Conservation (phyloP, 2,329 filamentous ascomycete genomes). For the Cordyceps militaris region DNA sequence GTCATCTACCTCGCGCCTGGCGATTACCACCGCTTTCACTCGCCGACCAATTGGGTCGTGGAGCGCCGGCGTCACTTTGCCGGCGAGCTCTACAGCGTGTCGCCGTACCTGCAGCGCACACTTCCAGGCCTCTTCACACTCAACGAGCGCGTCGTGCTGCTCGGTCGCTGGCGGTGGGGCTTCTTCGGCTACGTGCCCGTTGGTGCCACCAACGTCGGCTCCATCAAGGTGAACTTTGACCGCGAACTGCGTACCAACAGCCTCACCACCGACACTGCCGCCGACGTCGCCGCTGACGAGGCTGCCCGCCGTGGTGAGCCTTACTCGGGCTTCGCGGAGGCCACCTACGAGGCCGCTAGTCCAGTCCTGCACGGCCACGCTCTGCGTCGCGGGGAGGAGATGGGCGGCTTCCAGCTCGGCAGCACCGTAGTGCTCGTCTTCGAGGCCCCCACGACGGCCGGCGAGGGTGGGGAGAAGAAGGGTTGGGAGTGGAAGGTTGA, state of each 20-base stretch:
- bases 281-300: slow-evolving; percentile 76
- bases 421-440: slow-evolving; percentile 95
- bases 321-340: slow-evolving; percentile 88
- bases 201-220: slow-evolving; percentile 94
- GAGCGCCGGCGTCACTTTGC: slow-evolving; percentile 94
- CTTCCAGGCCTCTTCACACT: slow-evolving; percentile 92
- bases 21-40: slow-evolving; percentile 98
- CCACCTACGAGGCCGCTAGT: slow-evolving; percentile 75
- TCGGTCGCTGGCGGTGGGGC: slow-evolving; percentile 92
- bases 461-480: slow-evolving; percentile 47
- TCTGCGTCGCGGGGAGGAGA: slow-evolving; percentile 82
- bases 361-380: slow-evolving; percentile 74
- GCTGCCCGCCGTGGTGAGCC: slow-evolving; percentile 69
- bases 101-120: slow-evolving; percentile 87
- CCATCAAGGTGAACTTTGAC: slow-evolving; percentile 96
- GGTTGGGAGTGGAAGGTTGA: slow-evolving; percentile 84
- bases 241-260: slow-evolving; percentile 88
- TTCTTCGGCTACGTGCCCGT: slow-evolving; percentile 97
- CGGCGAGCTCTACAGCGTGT: slow-evolving; percentile 90
- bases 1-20: slow-evolving; percentile 95
- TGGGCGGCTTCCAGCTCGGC: slow-evolving; percentile 95
- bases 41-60: slow-evolving; percentile 89
- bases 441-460: slow-evolving; percentile 65
- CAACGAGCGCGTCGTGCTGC: slow-evolving; percentile 89
- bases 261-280: slow-evolving; percentile 84